Evolutionary conservation across 2,329 filamentous ascomycete species (phyloP), one percentile per base, ranked within the genome.

Genomic region (Hymenoscyphus linearis): DNA sequence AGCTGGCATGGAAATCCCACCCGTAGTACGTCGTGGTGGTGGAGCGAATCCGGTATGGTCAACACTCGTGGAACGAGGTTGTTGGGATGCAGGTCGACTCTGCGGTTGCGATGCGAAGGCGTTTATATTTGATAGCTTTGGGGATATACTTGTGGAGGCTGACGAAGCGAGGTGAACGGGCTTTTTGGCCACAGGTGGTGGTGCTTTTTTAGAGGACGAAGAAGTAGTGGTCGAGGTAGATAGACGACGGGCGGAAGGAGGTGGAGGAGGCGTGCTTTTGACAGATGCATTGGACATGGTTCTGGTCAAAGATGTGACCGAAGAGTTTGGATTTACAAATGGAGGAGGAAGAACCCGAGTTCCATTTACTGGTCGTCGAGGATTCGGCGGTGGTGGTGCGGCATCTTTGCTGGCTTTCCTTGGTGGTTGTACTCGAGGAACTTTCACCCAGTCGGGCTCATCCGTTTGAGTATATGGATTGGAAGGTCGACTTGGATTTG

Each of bases 381-480:
- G 60, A 35, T 61, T 65, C 25, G 65, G 59, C 37, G 66, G 63
- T 31, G 64, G 55, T 37, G 64, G 61, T 57, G 63, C 44, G 27
- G 58, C 37, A 22, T 47, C 55, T 47, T 34, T 52, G 37, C 37
- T 44, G n/a, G 47, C 18, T 25, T 55, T 25, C 59, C 22, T 55
- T 54, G 57, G 58, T 25, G 63, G 64, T 50, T 61, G 57, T 25
- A 61, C 54, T 36, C 83, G 77, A 25, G 84, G 80, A 5, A 88
- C 78, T 3, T 81, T 82, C 50, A 96, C 85, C 95, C 95, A 98
- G 70, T 97, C 93, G 10, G 88, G 84, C 73, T 96, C 90, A 35
- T 87, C 81, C 1, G 83, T 86, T 0, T 82, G 79, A 1, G 81
- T 82, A 73, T 96, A 98, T 0, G 95, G 95, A 69, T 98, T 98